Base-by-base conservation (phyloP, 768 basidiomycete genomes). In the Boletus tomentosulus region DNA sequence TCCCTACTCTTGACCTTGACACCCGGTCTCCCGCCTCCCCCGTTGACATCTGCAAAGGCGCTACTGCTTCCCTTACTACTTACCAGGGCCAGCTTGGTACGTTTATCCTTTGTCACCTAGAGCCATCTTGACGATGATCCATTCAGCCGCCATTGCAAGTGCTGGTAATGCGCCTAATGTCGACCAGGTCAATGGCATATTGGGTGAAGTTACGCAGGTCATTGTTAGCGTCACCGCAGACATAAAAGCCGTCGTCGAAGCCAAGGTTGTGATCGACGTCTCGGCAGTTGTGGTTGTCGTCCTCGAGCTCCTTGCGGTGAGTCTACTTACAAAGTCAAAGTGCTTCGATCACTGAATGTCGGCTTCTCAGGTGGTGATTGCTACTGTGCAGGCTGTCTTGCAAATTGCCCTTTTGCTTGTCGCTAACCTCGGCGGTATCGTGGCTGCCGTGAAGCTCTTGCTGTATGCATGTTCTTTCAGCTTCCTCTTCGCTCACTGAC, bases 71-170 rank as follows among this genome's bases (percentile, higher is more conserved):
- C 1, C 30, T 57, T 1, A 4, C 30, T 3, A n/a, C 35, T 10
- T 13, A 48, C 13, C 16, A 8, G 4, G 27, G 11, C 1, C n/a
- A 57, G 6, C 33, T 64, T 3, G 4, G 62, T 63, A 37, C 0
- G 61, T 42, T 2, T 0, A 0, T 3, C 24, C 8, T 4, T 19
- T 16, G 5, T 10, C 11, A 3, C 4, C 1, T 2, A 2, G 15
- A 11, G 1, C 0, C 6, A 9, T 27, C 0, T 37, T 54, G 2
- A 48, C 8, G 5, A 11, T 13, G n/a, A n/a, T 19, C 16, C 3
- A 11, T n/a, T 3, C 6, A 47, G 56, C 12, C 2, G 16, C 4
- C 4, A 11, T 24, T n/a, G 33, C n/a, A 10, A 3, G 15, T 19
- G 24, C n/a, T 6, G 4, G 6, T 41, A 22, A 25, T 5, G 13